A percentile compares a stretch with the other conserved stretches of the same genome.
Conservation (phyloP, 768 basidiomycete genomes). For the Tephrocybe sp. region DNA sequence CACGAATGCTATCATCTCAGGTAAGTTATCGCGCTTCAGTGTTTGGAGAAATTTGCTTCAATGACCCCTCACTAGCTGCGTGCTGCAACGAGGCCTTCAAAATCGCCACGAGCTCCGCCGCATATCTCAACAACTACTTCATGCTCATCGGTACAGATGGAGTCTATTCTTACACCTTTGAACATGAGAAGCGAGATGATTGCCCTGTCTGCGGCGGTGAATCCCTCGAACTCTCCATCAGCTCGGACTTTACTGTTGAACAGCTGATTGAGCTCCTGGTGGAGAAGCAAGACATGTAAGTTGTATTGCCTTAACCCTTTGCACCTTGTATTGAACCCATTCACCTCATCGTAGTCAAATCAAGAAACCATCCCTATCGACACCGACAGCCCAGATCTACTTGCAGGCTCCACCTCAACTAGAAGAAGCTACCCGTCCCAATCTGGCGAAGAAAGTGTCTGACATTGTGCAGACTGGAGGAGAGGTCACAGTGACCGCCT, state of each 20-base stretch:
- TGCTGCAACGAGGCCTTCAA: conserved; percentile 99
- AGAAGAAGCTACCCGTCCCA: conserved; percentile 86
- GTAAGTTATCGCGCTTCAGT: conserved; percentile 36
- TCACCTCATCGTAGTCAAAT: conserved; percentile 68
- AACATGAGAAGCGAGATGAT: conserved; percentile 88
- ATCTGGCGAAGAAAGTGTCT: conserved; percentile 81
- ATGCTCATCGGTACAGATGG: conserved; percentile 98
- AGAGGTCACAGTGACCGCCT: conserved; percentile 87
- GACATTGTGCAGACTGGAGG: conserved; percentile 79
- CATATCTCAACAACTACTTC: conserved; percentile 96
- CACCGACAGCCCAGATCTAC: conserved; percentile 77
- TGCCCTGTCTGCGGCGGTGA: conserved; percentile 98
- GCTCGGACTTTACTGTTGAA: conserved; percentile 77
- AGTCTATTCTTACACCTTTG: conserved; percentile 96
- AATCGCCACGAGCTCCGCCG: conserved; percentile 93
- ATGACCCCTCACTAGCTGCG: conserved; percentile 56
- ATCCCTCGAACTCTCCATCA: conserved; percentile 70
- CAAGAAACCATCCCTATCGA: conserved; percentile 91
- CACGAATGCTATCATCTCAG: conserved; percentile 97
- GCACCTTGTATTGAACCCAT: neutral
- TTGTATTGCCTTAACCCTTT: conserved; percentile 7
- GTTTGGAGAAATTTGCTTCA: neutral
- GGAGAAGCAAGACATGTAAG: conserved; percentile 90
- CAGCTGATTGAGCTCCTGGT: conserved; percentile 83
- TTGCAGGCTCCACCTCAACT: conserved; percentile 93